phyloP scores from a whole-genome alignment of 1,139 yeast species.

The Casaregolazyma lundiana region DNA sequence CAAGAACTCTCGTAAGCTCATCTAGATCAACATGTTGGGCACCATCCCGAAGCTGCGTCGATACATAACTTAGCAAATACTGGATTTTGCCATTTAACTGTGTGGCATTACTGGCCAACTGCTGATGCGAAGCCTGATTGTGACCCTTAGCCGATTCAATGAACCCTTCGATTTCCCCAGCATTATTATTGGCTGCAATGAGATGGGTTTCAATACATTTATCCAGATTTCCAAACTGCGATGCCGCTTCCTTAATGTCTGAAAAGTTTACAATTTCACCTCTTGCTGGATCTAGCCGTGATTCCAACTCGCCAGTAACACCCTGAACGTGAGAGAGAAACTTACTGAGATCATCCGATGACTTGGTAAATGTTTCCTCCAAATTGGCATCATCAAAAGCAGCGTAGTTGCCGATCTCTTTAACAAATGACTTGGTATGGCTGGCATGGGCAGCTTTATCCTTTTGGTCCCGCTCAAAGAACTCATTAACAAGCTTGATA shows the following conservation, averaged over 20 bases:
- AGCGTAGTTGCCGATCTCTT: constrained; percentile 1
- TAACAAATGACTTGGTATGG: not conserved
- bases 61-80: constrained; percentile 12
- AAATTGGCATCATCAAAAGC: constrained; percentile 5
- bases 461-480: constrained; percentile 5
- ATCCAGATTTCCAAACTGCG: constrained; percentile 6
- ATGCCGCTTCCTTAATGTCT: constrained; percentile 2
- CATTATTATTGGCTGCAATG: constrained; percentile 6
- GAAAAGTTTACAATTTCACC: not conserved
- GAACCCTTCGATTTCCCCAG: constrained; percentile 8
- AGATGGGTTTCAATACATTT: constrained; percentile 4
- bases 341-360: not conserved
- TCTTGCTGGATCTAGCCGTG: not conserved
- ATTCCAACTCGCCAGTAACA: not conserved
- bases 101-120: constrained; percentile 4
- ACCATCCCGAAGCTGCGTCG: constrained; percentile 11
- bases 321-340: not conserved
- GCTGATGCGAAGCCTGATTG: constrained; percentile 9
- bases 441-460: not conserved
- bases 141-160: constrained; percentile 8
- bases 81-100: constrained; percentile 12
- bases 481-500: constrained; percentile 12
- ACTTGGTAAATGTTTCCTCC: not conserved
- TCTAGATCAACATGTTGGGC: constrained; percentile 48
- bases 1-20: constrained; percentile 69